Conservation (phyloP, 805 yeast species). For the Danielia reshetovae region DNA sequence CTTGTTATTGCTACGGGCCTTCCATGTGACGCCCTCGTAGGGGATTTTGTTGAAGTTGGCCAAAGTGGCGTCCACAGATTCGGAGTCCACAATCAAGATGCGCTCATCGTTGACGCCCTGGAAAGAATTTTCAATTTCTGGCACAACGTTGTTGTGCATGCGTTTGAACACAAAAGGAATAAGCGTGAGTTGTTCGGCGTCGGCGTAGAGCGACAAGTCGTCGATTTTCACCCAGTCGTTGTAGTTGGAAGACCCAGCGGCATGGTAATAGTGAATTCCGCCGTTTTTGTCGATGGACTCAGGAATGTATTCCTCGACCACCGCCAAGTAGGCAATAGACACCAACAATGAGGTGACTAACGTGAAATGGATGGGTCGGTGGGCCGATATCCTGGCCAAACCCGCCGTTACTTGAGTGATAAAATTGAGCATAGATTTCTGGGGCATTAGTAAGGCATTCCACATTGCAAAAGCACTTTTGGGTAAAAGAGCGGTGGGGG, state of each 20-base stretch:
- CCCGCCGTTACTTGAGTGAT: conserved; percentile 31
- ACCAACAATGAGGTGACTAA: conserved; percentile 69
- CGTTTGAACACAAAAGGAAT: conserved; percentile 58
- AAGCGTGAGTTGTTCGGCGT: conserved; percentile 45
- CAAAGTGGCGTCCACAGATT: conserved; percentile 22
- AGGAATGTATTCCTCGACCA: conserved; percentile 63
- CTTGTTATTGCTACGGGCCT: conserved; percentile 53
- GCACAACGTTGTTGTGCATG: conserved; percentile 35
- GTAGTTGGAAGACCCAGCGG: conserved; percentile 31
- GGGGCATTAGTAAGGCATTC: not conserved
- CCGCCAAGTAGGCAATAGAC: conserved; percentile 73
- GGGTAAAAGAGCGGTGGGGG: too few relatives aligned
- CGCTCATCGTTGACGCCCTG: conserved; percentile 39
- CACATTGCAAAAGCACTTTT: too few relatives aligned
- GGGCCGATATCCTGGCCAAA: conserved; percentile 61
- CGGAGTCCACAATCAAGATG: conserved; percentile 35
- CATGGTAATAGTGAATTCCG: conserved; percentile 29
- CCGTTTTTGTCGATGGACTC: conserved; percentile 37
- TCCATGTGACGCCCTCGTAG: conserved; percentile 54
- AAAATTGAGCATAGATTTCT: conserved; percentile 23
- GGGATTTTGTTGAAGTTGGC: conserved; percentile 21
- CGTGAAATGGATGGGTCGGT: conserved; percentile 83
- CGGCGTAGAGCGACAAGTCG: conserved; percentile 35
- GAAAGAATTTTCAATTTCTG: conserved; percentile 38
- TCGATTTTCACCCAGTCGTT: conserved; percentile 48